Conservation (phyloP, 176 grass and related monocot genomes). For the Raddia guianensis region DNA sequence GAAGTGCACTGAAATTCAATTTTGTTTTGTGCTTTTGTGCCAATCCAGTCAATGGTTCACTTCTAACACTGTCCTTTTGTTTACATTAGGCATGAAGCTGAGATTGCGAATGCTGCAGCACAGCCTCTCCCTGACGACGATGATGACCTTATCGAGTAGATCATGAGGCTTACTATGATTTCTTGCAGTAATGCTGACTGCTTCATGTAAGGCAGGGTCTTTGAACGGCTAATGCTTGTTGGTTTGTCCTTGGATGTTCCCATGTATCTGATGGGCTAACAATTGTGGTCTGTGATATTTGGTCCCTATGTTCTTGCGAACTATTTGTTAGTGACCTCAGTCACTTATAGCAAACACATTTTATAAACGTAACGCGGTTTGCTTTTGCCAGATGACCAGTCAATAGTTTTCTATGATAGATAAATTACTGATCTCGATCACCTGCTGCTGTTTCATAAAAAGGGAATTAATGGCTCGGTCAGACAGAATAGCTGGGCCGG, state of each 20-base stretch:
- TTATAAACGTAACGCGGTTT: not conserved
- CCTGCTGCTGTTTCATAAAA: too few relatives aligned
- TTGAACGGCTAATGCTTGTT: not conserved
- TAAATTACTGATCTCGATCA: too few relatives aligned
- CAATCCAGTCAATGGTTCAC: not conserved
- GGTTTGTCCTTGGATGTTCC: not conserved
- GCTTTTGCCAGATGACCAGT: not conserved
- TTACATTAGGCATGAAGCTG: conserved; percentile 56
- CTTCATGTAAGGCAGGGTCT: not conserved
- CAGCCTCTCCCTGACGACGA: conserved; percentile 80
- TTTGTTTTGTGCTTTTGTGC: not conserved
- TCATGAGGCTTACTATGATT: not conserved
- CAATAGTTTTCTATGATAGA: too few relatives aligned
- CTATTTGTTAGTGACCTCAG: conserved; percentile 12
- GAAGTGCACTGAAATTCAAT: not conserved
- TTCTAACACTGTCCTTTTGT: not conserved
- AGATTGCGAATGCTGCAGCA: conserved; percentile 48
- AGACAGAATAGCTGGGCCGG: too few relatives aligned
- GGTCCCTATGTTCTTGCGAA: not conserved
- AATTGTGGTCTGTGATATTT: not conserved
- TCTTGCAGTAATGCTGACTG: too few relatives aligned
- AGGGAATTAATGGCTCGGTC: too few relatives aligned
- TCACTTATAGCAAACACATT: not conserved
- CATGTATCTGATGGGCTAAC: not conserved
- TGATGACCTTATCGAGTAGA: conserved; percentile 58